These are phyloP conservation scores for Sordariomycetes sp. DNA, from an alignment of 2,329 filamentous ascomycete genomes.

Conservation along the genomic window DNA sequence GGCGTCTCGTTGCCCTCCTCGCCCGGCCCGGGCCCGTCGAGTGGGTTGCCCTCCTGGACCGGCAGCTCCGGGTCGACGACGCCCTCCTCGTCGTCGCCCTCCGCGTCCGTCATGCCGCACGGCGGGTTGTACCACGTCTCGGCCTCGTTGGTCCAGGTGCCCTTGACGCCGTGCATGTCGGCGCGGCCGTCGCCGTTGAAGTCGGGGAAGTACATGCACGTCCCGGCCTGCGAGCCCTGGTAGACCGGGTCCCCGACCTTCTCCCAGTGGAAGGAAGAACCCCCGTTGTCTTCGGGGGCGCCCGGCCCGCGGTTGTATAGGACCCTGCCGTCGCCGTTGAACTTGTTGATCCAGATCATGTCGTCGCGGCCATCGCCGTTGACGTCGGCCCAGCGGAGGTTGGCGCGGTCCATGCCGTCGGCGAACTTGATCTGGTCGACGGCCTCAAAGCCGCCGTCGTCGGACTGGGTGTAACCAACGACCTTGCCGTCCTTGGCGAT, in stretches of 20 bases:
- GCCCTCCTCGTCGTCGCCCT: not conserved
- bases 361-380: conserved; percentile 24
- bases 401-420: conserved; percentile 20
- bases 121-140: conserved; percentile 10
- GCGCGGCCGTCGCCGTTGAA: conserved; percentile 15
- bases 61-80: not conserved
- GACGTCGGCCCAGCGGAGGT: conserved; percentile 24
- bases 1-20: not conserved
- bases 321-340: conserved; percentile 17
- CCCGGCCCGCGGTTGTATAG: conserved; percentile 9
- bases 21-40: not conserved
- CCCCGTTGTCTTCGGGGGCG: conserved; percentile 1
- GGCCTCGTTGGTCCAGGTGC: conserved; percentile 6
- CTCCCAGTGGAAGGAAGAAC: conserved; percentile 10
- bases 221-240: conserved; percentile 9
- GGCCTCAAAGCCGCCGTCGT: conserved; percentile 7
- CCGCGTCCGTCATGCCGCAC: not conserved
- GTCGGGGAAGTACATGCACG: conserved; percentile 13
- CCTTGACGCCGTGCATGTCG: conserved; percentile 11
- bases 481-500: conserved; percentile 16
- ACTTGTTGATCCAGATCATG: conserved; percentile 23
- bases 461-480: conserved; percentile 14
- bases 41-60: not conserved
- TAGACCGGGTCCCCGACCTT: not conserved
- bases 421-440: conserved; percentile 18